Evolutionary conservation across 176 grass and related monocot species (phyloP).

Genomic region (Hyparrhenia diplandra): DNA sequence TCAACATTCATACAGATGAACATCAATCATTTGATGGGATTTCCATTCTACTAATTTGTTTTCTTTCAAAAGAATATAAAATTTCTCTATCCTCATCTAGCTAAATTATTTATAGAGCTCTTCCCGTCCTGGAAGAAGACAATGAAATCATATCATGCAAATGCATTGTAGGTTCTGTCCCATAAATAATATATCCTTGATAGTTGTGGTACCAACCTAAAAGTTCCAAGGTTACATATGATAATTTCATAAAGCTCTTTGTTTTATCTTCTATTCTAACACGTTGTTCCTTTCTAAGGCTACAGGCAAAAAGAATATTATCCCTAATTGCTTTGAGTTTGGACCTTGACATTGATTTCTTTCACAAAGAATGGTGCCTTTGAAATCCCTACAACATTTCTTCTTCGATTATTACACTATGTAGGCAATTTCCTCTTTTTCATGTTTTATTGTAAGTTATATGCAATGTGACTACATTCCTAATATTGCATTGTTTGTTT

Average conservation of each 20-base stretch:
- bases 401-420: slow-evolving; percentile 63
- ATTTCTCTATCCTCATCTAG: neutral
- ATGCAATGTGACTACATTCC: too few species aligned
- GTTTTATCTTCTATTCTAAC: neutral
- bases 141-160: slow-evolving; percentile 45
- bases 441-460: neutral
- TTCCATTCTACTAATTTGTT: neutral
- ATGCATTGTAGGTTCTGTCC: slow-evolving; percentile 38
- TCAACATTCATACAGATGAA: neutral
- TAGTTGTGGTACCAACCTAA: too few species aligned
- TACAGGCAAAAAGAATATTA: slow-evolving; percentile 29
- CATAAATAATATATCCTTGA: too few species aligned
- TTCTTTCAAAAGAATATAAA: neutral
- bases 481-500: too few species aligned
- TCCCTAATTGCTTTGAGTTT: slow-evolving; percentile 66
- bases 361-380: slow-evolving; percentile 39
- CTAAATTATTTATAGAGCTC: slow-evolving; percentile 26
- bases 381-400: slow-evolving; percentile 1
- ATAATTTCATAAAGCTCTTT: neutral
- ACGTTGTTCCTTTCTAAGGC: neutral
- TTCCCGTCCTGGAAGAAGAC: slow-evolving; percentile 45
- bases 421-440: slow-evolving; percentile 12
- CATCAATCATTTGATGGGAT: neutral
- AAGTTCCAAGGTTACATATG: too few species aligned
- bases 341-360: slow-evolving; percentile 55